phyloP scores from a whole-genome alignment of 2,329 filamentous ascomycete genomes.

The Cryphonectria carpinicola region DNA sequence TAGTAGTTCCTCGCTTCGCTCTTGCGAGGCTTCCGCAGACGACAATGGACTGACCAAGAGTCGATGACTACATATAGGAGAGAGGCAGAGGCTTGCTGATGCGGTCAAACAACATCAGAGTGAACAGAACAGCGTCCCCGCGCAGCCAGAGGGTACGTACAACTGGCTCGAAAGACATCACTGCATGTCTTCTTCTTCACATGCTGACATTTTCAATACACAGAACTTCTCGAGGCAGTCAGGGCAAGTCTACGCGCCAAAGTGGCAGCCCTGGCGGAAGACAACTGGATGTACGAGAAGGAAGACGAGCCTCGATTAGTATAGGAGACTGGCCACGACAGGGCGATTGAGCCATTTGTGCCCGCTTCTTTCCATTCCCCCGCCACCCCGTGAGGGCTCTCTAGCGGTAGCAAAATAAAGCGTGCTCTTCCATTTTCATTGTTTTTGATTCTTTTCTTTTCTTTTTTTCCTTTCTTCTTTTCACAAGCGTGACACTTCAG shows the following conservation, averaged over 20 bases:
- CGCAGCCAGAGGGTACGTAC: constrained; percentile 66
- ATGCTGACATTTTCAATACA: constrained; percentile 21
- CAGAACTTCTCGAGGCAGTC: constrained; percentile 72
- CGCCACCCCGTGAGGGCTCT: background rate
- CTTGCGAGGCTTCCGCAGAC: background rate
- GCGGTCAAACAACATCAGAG: constrained; percentile 65
- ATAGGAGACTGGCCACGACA: constrained; percentile 1
- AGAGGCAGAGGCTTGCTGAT: constrained; percentile 63
- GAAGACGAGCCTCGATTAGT: constrained; percentile 56
- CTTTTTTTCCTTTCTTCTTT: background rate
- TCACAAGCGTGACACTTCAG: constrained; percentile 39
- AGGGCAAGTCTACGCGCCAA: constrained; percentile 72
- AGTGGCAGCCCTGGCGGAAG: constrained; percentile 74
- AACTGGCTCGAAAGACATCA: background rate
- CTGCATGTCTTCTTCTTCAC: background rate
- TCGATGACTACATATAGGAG: constrained; percentile 45
- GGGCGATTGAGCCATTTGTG: background rate
- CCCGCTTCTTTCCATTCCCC: background rate
- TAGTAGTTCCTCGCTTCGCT: background rate
- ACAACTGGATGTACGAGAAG: constrained; percentile 89
- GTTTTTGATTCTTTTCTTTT: background rate
- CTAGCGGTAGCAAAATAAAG: constrained; percentile 2
- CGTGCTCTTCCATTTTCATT: background rate
- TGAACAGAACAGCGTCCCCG: constrained; percentile 57
- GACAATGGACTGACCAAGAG: background rate